Conservation (phyloP, 1,139 yeast genomes). For the Yamadazyma aaseri region DNA sequence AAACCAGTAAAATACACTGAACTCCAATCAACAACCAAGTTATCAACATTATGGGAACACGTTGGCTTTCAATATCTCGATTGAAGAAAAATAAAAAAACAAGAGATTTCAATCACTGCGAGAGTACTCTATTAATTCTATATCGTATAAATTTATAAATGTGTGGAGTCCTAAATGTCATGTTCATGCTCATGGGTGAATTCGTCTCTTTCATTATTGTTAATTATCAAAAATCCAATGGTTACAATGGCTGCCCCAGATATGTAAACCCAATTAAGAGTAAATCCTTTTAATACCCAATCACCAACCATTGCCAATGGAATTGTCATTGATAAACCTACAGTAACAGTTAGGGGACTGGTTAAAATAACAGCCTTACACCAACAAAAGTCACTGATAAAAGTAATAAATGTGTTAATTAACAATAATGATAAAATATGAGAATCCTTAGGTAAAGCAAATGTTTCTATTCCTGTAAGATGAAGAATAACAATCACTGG, state of each 20-base stretch:
- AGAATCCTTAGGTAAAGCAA: constrained; percentile 63
- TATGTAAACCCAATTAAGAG: constrained; percentile 60
- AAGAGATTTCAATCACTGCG: not conserved
- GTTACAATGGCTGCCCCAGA: constrained; percentile 81
- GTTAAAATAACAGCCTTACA: constrained; percentile 91
- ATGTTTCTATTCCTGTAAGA: constrained; percentile 59
- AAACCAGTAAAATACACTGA: not conserved
- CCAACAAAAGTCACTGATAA: constrained; percentile 92
- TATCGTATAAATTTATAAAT: too few species aligned
- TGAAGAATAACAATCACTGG: constrained; percentile 72
- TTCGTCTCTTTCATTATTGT: constrained; percentile 70
- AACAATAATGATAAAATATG: constrained; percentile 55
- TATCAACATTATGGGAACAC: not conserved
- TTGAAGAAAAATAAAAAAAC: not conserved
- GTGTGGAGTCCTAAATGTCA: too few species aligned
- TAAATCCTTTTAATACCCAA: constrained; percentile 64
- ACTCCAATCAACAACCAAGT: not conserved
- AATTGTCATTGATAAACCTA: constrained; percentile 88
- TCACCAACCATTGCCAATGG: constrained; percentile 96
- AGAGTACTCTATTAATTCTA: too few species aligned
- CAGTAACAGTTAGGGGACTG: constrained; percentile 91
- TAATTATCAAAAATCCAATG: constrained; percentile 78
- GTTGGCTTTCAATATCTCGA: too few species aligned
- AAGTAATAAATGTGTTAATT: constrained; percentile 72
- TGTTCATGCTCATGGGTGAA: constrained; percentile 18